A percentile compares a stretch with the other conserved stretches of the same genome.
Conservation (phyloP, 177 flowering plant species). For the Vitis hybrid region DNA sequence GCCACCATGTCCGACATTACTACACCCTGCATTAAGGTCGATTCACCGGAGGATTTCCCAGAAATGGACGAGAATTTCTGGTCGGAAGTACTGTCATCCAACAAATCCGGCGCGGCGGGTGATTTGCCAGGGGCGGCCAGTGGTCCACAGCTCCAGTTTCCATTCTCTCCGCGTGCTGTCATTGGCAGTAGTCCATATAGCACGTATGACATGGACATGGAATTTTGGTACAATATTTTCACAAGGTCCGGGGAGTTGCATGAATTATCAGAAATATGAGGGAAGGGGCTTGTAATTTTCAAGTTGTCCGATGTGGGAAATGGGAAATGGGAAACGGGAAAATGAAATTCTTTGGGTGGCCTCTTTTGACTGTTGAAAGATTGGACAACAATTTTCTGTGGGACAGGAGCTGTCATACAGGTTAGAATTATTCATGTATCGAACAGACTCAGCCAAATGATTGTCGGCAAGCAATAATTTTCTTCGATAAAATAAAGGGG, state of each 20-base stretch:
- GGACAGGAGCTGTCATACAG: no score
- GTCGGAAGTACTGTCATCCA: constrained; percentile 36
- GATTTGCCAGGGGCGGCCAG: constrained; percentile 1
- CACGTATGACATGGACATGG: constrained; percentile 30
- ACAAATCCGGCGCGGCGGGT: constrained; percentile 11
- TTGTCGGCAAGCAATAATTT: no score
- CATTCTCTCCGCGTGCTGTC: constrained; percentile 6
- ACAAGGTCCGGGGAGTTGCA: constrained; percentile 23
- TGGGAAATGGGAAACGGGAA: no score
- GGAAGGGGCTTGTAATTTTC: not conserved
- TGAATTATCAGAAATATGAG: constrained; percentile 31
- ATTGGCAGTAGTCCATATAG: not conserved
- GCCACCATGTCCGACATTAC: not conserved
- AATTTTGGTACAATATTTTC: constrained; percentile 42
- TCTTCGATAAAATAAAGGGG: no score
- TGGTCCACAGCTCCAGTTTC: constrained; percentile 11
- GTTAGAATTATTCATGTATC: no score
- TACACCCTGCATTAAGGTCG: not conserved
- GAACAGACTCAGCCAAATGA: no score
- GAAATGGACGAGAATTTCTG: constrained; percentile 49
- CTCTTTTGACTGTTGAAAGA: no score
- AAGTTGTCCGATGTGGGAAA: no score
- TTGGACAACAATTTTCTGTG: no score
- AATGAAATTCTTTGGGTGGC: no score
- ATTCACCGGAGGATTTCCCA: constrained; percentile 18